These are phyloP conservation scores for Galerina marginata DNA, from an alignment of 768 basidiomycete genomes.

Conservation along the genomic window DNA sequence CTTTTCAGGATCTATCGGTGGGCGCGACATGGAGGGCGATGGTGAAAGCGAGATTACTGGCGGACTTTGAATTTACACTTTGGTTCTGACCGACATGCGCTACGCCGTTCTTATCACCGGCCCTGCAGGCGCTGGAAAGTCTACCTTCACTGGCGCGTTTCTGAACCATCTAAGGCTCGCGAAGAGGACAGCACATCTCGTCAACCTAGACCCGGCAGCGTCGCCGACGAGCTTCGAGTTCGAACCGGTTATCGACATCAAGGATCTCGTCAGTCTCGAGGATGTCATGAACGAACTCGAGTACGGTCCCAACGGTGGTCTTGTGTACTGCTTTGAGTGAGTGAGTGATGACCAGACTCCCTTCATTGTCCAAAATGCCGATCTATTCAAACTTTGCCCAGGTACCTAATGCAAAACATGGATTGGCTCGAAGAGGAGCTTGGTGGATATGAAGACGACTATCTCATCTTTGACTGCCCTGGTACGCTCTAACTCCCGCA, in stretches of 20 bases:
- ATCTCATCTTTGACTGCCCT: constrained; percentile 91
- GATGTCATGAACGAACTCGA: constrained; percentile 96
- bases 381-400: constrained; percentile 34
- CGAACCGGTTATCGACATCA: constrained; percentile 92
- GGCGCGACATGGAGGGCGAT: constrained; percentile 64
- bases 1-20: constrained; percentile 75
- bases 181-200: constrained; percentile 85
- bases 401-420: constrained; percentile 95
- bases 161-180: constrained; percentile 87
- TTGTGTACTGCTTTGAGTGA: constrained; percentile 99
- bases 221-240: constrained; percentile 86
- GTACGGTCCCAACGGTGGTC: constrained; percentile 95
- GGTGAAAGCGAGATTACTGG: constrained; percentile 15
- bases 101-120: constrained; percentile 91
- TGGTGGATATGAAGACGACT: constrained; percentile 94
- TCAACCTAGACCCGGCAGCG: constrained; percentile 98
- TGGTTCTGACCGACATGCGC: constrained; percentile 57
- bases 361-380: background rate
- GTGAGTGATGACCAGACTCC: constrained; percentile 51
- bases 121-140: constrained; percentile 98
- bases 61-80: constrained; percentile 37
- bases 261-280: constrained; percentile 87
- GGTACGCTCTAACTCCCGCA: constrained; percentile 47
- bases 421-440: constrained; percentile 98
- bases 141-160: constrained; percentile 88